Percentiles rank a stretch among this genome's conserved stretches.
These are phyloP conservation scores for Tubosaeta brunneosetosa DNA, from an alignment of 768 basidiomycete species.

Conservation along the genomic window DNA sequence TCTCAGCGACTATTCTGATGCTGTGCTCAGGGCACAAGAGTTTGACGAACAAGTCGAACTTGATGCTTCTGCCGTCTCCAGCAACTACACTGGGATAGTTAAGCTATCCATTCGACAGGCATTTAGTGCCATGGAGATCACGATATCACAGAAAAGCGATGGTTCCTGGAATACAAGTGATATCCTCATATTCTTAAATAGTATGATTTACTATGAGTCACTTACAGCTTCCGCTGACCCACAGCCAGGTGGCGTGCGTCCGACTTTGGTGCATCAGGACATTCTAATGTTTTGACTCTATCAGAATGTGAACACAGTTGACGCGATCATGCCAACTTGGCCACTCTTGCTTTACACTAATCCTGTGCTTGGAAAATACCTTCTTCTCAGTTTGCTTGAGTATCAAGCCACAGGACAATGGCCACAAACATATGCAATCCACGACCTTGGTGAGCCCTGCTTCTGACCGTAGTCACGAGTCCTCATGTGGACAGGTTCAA, in stretches of 20 bases:
- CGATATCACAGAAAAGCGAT: conserved; percentile 42
- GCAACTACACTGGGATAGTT: conserved; percentile 47
- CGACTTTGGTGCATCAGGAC: conserved; percentile 20
- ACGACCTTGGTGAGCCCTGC: conserved; percentile 50
- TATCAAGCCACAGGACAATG: conserved; percentile 66
- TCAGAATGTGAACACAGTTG: conserved; percentile 46
- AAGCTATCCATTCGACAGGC: conserved; percentile 52
- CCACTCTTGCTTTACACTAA: conserved; percentile 53
- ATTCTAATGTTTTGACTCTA: background rate
- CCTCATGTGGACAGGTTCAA: conserved; percentile 22
- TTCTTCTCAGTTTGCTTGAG: conserved; percentile 56
- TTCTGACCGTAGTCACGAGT: background rate
- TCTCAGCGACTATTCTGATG: conserved; percentile 40
- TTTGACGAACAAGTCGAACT: conserved; percentile 45
- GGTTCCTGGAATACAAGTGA: conserved; percentile 50
- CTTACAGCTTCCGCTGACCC: background rate
- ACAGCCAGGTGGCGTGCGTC: conserved; percentile 43
- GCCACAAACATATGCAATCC: conserved; percentile 60
- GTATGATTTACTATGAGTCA: conserved; percentile 20
- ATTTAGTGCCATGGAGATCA: conserved; percentile 50
- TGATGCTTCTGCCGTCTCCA: conserved; percentile 46
- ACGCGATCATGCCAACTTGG: conserved; percentile 49
- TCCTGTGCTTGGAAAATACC: conserved; percentile 49
- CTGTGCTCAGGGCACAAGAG: conserved; percentile 40
- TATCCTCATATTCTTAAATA: conserved; percentile 51